A percentile compares a stretch with the other conserved stretches of the same genome.
Evolutionary conservation across 225 moss, liverwort and hornwort genomes (phyloP).

Genomic region (Asterella californica): DNA sequence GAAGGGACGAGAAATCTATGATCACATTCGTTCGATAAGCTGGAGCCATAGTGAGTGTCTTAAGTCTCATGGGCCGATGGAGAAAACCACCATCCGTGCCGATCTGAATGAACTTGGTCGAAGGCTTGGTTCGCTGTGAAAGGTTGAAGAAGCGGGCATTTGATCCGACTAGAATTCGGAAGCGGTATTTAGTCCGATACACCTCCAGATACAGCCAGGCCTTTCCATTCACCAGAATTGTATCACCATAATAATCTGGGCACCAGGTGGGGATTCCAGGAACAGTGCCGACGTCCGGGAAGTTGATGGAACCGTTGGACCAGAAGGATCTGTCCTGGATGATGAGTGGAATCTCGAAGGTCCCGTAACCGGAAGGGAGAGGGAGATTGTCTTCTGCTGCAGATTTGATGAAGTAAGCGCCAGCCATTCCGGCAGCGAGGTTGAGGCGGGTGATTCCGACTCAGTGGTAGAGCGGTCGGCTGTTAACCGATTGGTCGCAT

Average conservation of each 20-base stretch:
- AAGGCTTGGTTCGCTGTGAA: slow-evolving; percentile 28
- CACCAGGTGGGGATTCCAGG: slow-evolving; percentile 55
- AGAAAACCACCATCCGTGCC: slow-evolving; percentile 61
- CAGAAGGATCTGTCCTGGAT: slow-evolving; percentile 22
- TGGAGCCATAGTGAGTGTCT: slow-evolving; percentile 32
- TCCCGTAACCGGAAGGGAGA: background rate
- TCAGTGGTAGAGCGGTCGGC: slow-evolving; percentile 63
- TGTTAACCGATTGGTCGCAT: too few relatives aligned
- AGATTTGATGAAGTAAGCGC: slow-evolving; percentile 19
- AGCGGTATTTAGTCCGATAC: slow-evolving; percentile 23
- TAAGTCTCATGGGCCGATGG: slow-evolving; percentile 4
- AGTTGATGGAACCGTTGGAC: slow-evolving; percentile 45
- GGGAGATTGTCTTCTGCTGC: background rate
- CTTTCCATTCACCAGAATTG: slow-evolving; percentile 51
- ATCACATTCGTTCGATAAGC: slow-evolving; percentile 53
- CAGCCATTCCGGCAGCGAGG: slow-evolving; percentile 40
- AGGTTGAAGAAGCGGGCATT: slow-evolving; percentile 58
- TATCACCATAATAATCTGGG: slow-evolving; percentile 64
- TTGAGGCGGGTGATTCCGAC: slow-evolving; percentile 60
- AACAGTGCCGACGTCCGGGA: slow-evolving; percentile 48
- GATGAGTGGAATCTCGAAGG: slow-evolving; percentile 23
- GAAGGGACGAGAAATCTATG: slow-evolving; percentile 42
- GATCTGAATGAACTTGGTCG: slow-evolving; percentile 48
- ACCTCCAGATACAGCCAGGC: slow-evolving; percentile 55
- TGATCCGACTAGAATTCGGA: slow-evolving; percentile 41